A percentile compares a stretch with the other conserved stretches of the same genome.
Conservation (phyloP, 2,329 filamentous ascomycete species). For the Ilyonectria mors-panacis region DNA sequence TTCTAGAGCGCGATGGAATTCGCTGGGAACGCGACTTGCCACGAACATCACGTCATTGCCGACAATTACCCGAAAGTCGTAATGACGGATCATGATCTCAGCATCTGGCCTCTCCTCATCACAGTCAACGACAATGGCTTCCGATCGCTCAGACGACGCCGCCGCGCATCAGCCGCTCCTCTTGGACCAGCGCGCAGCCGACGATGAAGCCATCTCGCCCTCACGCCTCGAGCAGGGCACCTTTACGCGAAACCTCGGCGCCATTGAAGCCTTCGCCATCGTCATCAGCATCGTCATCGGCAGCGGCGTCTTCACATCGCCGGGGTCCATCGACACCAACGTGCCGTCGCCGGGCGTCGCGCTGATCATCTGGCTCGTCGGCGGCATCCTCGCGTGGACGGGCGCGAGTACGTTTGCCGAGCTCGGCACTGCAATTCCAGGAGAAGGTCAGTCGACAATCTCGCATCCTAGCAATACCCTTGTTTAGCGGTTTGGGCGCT, state of each 20-base stretch:
- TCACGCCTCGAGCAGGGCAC: constrained; percentile 34
- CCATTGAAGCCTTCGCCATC: constrained; percentile 69
- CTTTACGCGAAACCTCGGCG: constrained; percentile 62
- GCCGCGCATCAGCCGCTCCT: constrained; percentile 38
- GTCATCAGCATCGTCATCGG: constrained; percentile 76
- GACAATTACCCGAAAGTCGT: constrained; percentile 42
- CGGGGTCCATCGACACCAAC: constrained; percentile 74
- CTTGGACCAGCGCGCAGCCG: constrained; percentile 17
- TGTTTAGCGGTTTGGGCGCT: not conserved
- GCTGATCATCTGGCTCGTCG: constrained; percentile 72
- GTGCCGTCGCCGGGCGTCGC: constrained; percentile 73
- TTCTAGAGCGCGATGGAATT: constrained; percentile 10
- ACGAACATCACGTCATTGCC: constrained; percentile 31
- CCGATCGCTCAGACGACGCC: constrained; percentile 21
- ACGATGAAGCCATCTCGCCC: constrained; percentile 14
- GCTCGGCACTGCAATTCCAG: constrained; percentile 73
- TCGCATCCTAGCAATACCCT: not conserved
- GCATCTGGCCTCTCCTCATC: constrained; percentile 1
- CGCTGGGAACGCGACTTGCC: not conserved
- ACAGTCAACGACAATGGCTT: constrained; percentile 28
- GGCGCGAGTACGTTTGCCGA: constrained; percentile 75
- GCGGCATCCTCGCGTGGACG: constrained; percentile 75
- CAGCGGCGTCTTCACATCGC: constrained; percentile 76
- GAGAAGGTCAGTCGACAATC: constrained; percentile 62
- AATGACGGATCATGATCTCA: not conserved